These are phyloP conservation scores for Dothideomycetidae sp. DNA, from an alignment of 2,329 filamentous ascomycete species.

Conservation along the genomic window DNA sequence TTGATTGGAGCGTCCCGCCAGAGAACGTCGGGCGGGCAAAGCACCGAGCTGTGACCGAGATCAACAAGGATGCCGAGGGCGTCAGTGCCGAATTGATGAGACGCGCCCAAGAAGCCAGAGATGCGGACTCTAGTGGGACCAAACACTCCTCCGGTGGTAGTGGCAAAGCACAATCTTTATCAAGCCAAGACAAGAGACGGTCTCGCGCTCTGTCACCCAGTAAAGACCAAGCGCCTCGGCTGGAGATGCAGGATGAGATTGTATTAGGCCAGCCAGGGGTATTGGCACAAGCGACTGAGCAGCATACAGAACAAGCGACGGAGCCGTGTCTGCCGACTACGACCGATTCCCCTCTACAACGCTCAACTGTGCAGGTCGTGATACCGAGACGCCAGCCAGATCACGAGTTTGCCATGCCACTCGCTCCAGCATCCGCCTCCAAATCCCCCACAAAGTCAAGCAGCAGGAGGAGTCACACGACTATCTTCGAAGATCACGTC, in stretches of 20 bases:
- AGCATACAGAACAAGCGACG: no score
- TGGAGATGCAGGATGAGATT: no score
- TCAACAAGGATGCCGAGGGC: neutral
- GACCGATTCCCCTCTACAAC: no score
- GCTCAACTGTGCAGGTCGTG: no score
- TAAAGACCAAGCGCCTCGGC: no score
- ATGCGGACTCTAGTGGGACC: constrained; percentile 4
- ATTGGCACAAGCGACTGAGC: no score
- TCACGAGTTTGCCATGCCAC: neutral
- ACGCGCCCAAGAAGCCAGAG: constrained; percentile 3
- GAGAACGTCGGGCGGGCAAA: constrained; percentile 2
- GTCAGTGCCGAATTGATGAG: constrained; percentile 1
- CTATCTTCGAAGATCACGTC: constrained; percentile 24
- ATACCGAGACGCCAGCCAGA: no score
- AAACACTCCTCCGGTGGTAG: neutral
- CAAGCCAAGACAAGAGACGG: no score
- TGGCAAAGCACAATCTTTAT: neutral
- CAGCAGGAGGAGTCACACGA: constrained; percentile 18
- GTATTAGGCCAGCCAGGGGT: no score
- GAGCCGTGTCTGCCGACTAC: no score
- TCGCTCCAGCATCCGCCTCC: neutral
- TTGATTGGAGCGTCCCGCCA: constrained; percentile 5
- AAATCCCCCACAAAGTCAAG: neutral
- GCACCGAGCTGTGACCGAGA: constrained; percentile 5
- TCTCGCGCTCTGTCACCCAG: no score